Evolutionary conservation across 306 rosid species (phyloP).

Genomic region (Glycine soja): DNA sequence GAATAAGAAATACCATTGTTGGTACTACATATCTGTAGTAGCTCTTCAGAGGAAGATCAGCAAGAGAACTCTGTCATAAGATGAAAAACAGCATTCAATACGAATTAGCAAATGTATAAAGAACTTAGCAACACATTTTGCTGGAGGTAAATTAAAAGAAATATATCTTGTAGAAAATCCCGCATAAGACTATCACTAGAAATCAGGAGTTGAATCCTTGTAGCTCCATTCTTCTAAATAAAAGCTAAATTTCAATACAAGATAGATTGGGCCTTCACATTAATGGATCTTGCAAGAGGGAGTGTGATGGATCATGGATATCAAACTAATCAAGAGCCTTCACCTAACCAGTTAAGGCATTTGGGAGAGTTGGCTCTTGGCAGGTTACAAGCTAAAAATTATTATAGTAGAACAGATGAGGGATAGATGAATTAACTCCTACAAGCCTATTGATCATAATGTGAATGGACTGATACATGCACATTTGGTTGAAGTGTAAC

Average conservation of each 20-base stretch:
- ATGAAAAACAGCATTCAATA: slow-evolving; percentile 41
- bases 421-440: slow-evolving; percentile 2
- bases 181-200: background rate
- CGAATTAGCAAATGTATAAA: background rate
- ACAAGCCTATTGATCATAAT: slow-evolving; percentile 1
- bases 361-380: background rate
- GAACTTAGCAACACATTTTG: background rate
- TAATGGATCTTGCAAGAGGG: background rate
- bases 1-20: slow-evolving; percentile 64
- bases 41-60: slow-evolving; percentile 95
- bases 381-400: slow-evolving; percentile 18
- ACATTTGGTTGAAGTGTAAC: background rate
- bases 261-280: background rate
- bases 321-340: background rate
- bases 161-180: slow-evolving; percentile 32
- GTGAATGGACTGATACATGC: background rate
- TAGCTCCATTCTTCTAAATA: background rate
- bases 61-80: slow-evolving; percentile 91
- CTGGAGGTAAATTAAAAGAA: slow-evolving; percentile 32
- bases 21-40: slow-evolving; percentile 98
- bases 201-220: background rate
- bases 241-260: background rate
- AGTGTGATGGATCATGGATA: background rate
- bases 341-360: background rate
- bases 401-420: background rate